These are phyloP conservation scores for Pythium dissotocum DNA, from an alignment of 352 stramenopile species.

Conservation along the genomic window DNA sequence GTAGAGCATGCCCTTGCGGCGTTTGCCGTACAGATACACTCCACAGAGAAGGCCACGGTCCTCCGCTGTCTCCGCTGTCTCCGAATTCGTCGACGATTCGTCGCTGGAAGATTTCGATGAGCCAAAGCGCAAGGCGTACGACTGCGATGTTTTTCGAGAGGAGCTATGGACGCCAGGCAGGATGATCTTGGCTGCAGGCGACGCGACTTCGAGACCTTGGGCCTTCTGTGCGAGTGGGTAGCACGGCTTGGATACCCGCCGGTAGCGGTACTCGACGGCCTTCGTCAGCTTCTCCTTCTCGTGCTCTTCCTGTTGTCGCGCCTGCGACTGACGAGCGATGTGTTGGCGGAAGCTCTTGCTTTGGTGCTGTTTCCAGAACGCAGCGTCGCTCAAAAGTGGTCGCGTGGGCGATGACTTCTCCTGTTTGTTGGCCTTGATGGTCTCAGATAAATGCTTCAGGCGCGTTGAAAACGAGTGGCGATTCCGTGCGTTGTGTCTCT, in stretches of 20 bases:
- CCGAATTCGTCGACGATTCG: no score
- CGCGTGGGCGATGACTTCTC: constrained; percentile 14
- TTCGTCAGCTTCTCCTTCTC: constrained; percentile 21
- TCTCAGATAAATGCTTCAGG: background rate
- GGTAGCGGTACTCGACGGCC: constrained; percentile 24
- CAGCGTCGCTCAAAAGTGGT: constrained; percentile 19
- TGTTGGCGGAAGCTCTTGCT: constrained; percentile 57
- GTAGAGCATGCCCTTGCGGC: constrained; percentile 41
- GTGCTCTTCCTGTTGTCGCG: constrained; percentile 31
- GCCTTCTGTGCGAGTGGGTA: constrained; percentile 19
- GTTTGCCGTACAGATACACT: constrained; percentile 49
- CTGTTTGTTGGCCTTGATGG: background rate
- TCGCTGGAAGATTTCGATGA: background rate
- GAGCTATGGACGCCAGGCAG: background rate
- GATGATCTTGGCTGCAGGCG: background rate
- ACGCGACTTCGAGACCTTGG: background rate
- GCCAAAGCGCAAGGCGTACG: constrained; percentile 10
- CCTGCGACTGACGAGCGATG: constrained; percentile 53
- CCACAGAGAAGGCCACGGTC: constrained; percentile 37
- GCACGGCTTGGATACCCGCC: constrained; percentile 17
- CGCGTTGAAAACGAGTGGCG: background rate
- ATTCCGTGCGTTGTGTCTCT: background rate
- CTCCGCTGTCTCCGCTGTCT: background rate
- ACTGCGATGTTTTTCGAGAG: background rate
- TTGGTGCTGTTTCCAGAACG: constrained; percentile 51